A percentile compares a stretch with the other conserved stretches of the same genome.
These are phyloP conservation scores for Arthroderma sp. DNA, from an alignment of 2,329 filamentous ascomycete species.

Conservation along the genomic window DNA sequence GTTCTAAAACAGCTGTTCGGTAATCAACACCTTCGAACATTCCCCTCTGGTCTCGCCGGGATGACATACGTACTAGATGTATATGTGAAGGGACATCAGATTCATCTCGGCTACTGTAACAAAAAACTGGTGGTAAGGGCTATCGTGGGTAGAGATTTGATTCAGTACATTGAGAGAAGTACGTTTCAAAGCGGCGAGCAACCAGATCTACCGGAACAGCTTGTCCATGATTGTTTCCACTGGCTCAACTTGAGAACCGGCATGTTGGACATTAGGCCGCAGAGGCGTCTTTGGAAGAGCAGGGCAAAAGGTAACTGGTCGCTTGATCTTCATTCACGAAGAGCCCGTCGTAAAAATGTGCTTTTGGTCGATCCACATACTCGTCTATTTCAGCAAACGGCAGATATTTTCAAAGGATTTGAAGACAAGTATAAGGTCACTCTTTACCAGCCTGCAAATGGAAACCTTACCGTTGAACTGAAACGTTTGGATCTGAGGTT, in stretches of 20 bases:
- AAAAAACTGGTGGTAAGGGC: constrained; percentile 34
- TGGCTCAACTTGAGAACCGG: constrained; percentile 42
- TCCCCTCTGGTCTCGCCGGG: constrained; percentile 38
- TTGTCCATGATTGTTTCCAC: constrained; percentile 44
- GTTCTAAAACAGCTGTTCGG: constrained; percentile 44
- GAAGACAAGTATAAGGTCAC: constrained; percentile 33
- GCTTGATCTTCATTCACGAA: constrained; percentile 19
- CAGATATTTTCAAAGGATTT: constrained; percentile 38
- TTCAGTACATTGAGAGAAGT: constrained; percentile 15
- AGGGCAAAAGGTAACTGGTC: constrained; percentile 27
- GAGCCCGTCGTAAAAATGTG: constrained; percentile 16
- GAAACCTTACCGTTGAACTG: constrained; percentile 35
- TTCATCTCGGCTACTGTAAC: constrained; percentile 44
- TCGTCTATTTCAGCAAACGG: constrained; percentile 18
- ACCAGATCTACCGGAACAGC: constrained; percentile 37
- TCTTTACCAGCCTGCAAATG: constrained; percentile 31
- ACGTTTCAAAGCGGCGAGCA: constrained; percentile 1
- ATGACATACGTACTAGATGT: constrained; percentile 40
- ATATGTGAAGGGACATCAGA: constrained; percentile 25
- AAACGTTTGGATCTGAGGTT: constrained; percentile 43
- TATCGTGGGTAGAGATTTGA: constrained; percentile 22
- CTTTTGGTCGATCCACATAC: constrained; percentile 29
- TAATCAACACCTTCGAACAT: constrained; percentile 37
- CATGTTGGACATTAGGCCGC: constrained; percentile 40
- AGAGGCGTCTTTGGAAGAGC: constrained; percentile 28